These are phyloP conservation scores for Mycena capillaripes DNA, from an alignment of 768 basidiomycete genomes.

Conservation along the genomic window DNA sequence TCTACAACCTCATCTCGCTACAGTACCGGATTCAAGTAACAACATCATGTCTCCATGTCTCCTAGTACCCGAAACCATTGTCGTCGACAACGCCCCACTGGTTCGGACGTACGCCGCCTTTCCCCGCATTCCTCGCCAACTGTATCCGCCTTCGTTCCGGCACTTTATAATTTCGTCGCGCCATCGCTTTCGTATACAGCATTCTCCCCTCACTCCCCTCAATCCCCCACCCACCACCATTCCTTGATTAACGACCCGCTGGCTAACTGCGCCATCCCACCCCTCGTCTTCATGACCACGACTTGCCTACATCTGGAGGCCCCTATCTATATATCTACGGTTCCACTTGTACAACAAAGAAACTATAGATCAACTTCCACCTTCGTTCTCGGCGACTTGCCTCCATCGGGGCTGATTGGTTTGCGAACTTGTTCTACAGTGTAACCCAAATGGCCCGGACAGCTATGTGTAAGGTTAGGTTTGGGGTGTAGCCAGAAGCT, in stretches of 20 bases:
- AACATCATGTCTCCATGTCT: slow-evolving; percentile 33
- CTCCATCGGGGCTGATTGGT: background rate
- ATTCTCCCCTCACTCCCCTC: background rate
- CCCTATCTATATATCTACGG: slow-evolving; percentile 36
- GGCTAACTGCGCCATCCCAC: slow-evolving; percentile 23
- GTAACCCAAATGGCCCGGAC: background rate
- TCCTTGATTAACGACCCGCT: slow-evolving; percentile 20
- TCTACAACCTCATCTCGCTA: slow-evolving; percentile 38
- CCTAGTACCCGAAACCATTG: slow-evolving; percentile 30
- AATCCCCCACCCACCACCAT: background rate
- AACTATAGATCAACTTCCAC: slow-evolving; percentile 33
- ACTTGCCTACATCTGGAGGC: slow-evolving; percentile 19
- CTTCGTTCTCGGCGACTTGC: slow-evolving; percentile 8
- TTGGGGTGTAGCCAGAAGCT: background rate
- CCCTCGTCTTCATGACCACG: slow-evolving; percentile 1
- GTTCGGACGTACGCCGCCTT: background rate
- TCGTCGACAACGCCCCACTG: slow-evolving; percentile 24
- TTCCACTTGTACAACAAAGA: slow-evolving; percentile 34
- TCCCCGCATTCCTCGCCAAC: background rate
- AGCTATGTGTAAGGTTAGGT: background rate
- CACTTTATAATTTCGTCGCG: slow-evolving; percentile 5
- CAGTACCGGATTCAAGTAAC: slow-evolving; percentile 37
- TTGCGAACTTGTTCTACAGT: background rate
- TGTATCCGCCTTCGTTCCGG: background rate
- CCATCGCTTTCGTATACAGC: background rate